These are phyloP conservation scores for Podaxis sp. DNA, from an alignment of 768 basidiomycete species.

Conservation along the genomic window DNA sequence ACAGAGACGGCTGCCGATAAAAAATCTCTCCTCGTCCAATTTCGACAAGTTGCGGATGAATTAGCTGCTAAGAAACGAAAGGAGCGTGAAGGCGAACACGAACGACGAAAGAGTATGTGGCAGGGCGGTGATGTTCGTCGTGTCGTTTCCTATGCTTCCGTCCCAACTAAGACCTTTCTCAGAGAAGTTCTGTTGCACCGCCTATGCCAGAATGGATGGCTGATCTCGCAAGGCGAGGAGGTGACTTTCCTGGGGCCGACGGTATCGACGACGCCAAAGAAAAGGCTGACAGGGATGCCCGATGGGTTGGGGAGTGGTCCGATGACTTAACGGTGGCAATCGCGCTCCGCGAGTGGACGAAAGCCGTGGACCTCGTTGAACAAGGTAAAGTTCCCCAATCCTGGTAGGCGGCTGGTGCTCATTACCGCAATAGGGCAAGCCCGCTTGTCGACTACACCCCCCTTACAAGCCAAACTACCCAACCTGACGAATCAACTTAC, in stretches of 20 bases:
- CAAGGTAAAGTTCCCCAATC: conserved; percentile 51
- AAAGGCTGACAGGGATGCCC: conserved; percentile 75
- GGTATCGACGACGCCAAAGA: conserved; percentile 60
- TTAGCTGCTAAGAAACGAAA: conserved; percentile 84
- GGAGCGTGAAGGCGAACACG: conserved; percentile 92
- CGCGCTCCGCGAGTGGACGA: conserved; percentile 84
- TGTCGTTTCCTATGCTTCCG: background rate
- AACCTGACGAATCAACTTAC: conserved; percentile 68
- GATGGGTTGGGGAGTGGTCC: conserved; percentile 89
- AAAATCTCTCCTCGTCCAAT: conserved; percentile 78
- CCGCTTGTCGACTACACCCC: conserved; percentile 57
- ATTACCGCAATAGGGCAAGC: conserved; percentile 47
- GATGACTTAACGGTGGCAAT: conserved; percentile 92
- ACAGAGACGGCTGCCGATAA: conserved; percentile 83
- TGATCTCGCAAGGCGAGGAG: conserved; percentile 60
- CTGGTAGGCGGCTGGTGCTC: background rate
- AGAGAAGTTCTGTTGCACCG: conserved; percentile 43
- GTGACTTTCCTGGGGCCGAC: conserved; percentile 36
- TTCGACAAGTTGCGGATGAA: conserved; percentile 93
- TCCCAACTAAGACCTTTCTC: background rate
- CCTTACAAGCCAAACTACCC: conserved; percentile 58
- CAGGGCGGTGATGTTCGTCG: conserved; percentile 36
- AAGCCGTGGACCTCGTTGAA: conserved; percentile 82
- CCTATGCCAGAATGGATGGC: conserved; percentile 78
- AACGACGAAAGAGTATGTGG: conserved; percentile 80